phyloP scores from a whole-genome alignment of 1,139 yeast genomes.

The Yamadazyma jaroonii region DNA sequence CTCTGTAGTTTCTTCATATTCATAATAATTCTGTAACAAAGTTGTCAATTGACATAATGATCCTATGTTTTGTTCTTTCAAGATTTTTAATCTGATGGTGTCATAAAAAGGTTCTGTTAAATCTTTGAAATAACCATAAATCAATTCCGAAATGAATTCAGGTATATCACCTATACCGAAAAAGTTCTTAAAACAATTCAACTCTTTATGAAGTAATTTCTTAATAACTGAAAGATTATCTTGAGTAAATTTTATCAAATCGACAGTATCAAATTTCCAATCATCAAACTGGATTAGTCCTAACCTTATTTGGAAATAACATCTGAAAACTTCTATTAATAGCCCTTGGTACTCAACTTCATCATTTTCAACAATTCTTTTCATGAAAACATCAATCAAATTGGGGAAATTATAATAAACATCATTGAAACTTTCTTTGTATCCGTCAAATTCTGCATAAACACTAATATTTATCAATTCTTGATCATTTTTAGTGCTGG shows the following conservation, averaged over 20 bases:
- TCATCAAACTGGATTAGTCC: conserved; percentile 38
- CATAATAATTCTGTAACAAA: conserved; percentile 65
- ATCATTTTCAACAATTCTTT: conserved; percentile 43
- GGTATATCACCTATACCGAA: conserved; percentile 30
- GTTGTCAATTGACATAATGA: conserved; percentile 74
- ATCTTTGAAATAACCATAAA: conserved; percentile 57
- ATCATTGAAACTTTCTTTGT: conserved; percentile 22
- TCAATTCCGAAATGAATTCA: conserved; percentile 23
- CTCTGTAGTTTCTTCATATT: conserved; percentile 51
- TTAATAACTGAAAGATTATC: conserved; percentile 56
- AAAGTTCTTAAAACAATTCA: conserved; percentile 50
- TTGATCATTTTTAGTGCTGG: conserved; percentile 18
- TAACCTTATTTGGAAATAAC: conserved; percentile 58
- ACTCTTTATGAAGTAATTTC: conserved; percentile 61
- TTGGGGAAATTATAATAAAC: conserved; percentile 33
- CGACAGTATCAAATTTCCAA: conserved; percentile 13
- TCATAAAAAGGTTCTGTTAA: conserved; percentile 79
- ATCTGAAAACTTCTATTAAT: conserved; percentile 59
- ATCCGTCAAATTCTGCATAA: conserved; percentile 54
- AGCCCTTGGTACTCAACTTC: conserved; percentile 72
- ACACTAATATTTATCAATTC: conserved; percentile 23
- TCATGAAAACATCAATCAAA: conserved; percentile 49
- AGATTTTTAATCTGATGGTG: conserved; percentile 57
- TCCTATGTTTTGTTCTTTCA: conserved; percentile 66
- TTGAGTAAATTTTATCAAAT: conserved; percentile 57